These are phyloP conservation scores for Quercus agrifolia DNA, from an alignment of 306 rosid species.

Conservation along the genomic window DNA sequence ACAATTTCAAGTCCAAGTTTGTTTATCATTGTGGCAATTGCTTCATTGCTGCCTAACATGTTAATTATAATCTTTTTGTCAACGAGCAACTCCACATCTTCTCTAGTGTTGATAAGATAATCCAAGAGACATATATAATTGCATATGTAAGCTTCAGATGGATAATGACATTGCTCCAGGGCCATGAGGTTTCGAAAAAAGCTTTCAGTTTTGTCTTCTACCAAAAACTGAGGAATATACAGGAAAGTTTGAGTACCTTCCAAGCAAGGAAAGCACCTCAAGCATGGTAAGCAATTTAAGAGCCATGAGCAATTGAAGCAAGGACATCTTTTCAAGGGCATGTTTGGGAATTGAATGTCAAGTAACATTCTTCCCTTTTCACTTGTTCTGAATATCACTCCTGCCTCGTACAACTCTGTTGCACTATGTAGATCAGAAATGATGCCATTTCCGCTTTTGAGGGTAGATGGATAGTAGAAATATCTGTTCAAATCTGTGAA, in stretches of 20 bases:
- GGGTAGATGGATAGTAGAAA: no score
- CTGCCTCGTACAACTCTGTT: neutral
- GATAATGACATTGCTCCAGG: slow-evolving; percentile 28
- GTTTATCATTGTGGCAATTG: slow-evolving; percentile 12
- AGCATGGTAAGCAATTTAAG: neutral
- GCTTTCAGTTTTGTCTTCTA: slow-evolving; percentile 3
- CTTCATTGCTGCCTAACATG: slow-evolving; percentile 21
- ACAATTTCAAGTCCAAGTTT: slow-evolving; percentile 5
- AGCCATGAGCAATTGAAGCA: slow-evolving; percentile 1
- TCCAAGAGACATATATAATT: slow-evolving; percentile 22
- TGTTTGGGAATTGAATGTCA: no score
- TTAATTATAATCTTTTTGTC: slow-evolving; percentile 9
- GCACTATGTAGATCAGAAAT: neutral
- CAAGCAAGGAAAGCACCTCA: neutral
- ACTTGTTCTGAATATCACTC: neutral
- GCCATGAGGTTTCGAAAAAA: slow-evolving; percentile 26
- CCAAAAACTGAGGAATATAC: neutral
- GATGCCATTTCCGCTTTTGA: fast-evolving
- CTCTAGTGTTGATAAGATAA: slow-evolving; percentile 13
- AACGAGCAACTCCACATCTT: slow-evolving; percentile 22
- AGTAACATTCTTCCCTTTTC: neutral
- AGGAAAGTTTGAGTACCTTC: neutral
- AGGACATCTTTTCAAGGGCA: neutral
- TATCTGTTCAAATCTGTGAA: no score
- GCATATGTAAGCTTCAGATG: slow-evolving; percentile 8